A percentile compares a stretch with the other conserved stretches of the same genome.
phyloP scores from a whole-genome alignment of 1,139 yeast genomes.

The Nakaseomyces uthaithaninus region DNA sequence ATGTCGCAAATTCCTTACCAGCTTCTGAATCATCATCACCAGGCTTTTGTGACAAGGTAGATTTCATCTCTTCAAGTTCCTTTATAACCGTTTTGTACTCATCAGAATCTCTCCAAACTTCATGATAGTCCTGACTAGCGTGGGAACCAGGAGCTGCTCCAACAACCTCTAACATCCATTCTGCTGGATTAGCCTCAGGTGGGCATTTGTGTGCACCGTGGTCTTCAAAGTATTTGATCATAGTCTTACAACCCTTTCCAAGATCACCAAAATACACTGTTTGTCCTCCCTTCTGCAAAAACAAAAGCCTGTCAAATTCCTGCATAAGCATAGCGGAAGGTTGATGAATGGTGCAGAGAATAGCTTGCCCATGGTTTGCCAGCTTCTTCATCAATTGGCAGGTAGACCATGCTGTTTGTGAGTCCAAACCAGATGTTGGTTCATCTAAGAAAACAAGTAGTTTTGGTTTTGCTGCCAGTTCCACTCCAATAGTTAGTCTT shows the following conservation, averaged over 20 bases:
- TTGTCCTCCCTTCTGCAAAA: conserved; percentile 65
- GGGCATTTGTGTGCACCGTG: conserved; percentile 64
- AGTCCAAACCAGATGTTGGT: conserved; percentile 88
- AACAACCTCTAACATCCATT: conserved; percentile 73
- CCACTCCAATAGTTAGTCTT: conserved; percentile 79
- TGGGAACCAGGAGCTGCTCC: conserved; percentile 76
- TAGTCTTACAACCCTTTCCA: conserved; percentile 52
- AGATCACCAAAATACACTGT: conserved; percentile 78
- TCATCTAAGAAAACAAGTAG: conserved; percentile 77
- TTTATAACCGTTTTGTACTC: conserved; percentile 42
- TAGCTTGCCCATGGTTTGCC: conserved; percentile 74
- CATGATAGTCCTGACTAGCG: conserved; percentile 55
- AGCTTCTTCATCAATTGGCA: conserved; percentile 67
- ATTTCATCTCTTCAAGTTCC: conserved; percentile 41
- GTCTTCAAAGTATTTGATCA: conserved; percentile 60
- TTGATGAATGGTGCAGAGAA: conserved; percentile 76
- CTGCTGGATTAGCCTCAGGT: conserved; percentile 66
- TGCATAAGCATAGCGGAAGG: conserved; percentile 72
- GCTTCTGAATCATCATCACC: conserved; percentile 32
- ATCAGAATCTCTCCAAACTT: conserved; percentile 55
- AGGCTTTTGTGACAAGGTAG: conserved; percentile 34
- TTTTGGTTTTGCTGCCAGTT: conserved; percentile 80
- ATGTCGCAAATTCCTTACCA: conserved; percentile 30
- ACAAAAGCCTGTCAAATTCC: conserved; percentile 67
- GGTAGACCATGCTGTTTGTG: conserved; percentile 87